These are phyloP conservation scores for Colletotrichum tofieldiae DNA, from an alignment of 2,329 filamentous ascomycete species.

Conservation along the genomic window DNA sequence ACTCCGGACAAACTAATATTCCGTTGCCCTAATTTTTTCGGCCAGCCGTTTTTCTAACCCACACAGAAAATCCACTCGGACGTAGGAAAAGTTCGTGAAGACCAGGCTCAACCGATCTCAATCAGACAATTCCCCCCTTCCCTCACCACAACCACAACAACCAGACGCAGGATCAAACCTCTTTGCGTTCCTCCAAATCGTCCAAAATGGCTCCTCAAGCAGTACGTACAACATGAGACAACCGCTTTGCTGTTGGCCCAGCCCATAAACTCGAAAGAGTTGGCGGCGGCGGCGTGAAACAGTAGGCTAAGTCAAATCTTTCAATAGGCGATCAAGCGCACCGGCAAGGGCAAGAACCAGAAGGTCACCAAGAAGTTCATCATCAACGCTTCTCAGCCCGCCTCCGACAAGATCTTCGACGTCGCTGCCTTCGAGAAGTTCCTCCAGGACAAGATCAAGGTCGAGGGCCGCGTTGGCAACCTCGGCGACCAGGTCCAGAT, in stretches of 20 bases:
- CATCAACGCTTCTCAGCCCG: constrained; percentile 99
- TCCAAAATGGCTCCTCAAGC: constrained; percentile 86
- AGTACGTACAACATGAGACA: constrained; percentile 82
- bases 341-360: constrained; percentile 74
- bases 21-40: constrained; percentile 41
- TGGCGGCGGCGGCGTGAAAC: constrained; percentile 73
- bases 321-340: constrained; percentile 72
- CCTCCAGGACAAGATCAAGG: constrained; percentile 99
- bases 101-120: constrained; percentile 35
- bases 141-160: constrained; percentile 45
- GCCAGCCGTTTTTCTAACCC: constrained; percentile 26
- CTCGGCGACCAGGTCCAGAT: constrained; percentile 94
- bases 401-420: constrained; percentile 99
- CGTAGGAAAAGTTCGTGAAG: constrained; percentile 26
- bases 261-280: constrained; percentile 55
- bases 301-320: constrained; percentile 91
- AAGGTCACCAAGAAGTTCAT: constrained; percentile 97
- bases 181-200: constrained; percentile 66
- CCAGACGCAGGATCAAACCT: constrained; percentile 88
- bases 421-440: constrained; percentile 99
- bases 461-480: constrained; percentile 98
- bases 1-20: constrained; percentile 18
- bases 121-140: constrained; percentile 24
- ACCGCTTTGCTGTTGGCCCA: constrained; percentile 95
- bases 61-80: constrained; percentile 33